Percentiles rank a stretch among this genome's conserved stretches.
These are phyloP conservation scores for Ramularia collo-cygni DNA, from an alignment of 2,329 filamentous ascomycete genomes.

Conservation along the genomic window DNA sequence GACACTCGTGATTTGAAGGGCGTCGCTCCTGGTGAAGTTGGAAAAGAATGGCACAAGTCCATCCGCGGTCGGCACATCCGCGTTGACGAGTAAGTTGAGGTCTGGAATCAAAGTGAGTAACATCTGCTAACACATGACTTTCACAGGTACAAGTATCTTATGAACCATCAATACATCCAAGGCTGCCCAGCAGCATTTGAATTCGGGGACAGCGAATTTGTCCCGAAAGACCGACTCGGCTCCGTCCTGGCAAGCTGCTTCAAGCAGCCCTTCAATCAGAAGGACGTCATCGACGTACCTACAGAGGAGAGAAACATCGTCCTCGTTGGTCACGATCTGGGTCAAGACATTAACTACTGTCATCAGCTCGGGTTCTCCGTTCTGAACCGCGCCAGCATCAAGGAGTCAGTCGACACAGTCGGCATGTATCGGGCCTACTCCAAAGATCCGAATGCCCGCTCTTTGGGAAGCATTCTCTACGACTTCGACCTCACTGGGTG, in stretches of 20 bases:
- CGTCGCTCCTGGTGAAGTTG: conserved; percentile 54
- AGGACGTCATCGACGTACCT: background rate
- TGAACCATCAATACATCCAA: conserved; percentile 61
- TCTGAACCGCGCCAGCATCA: conserved; percentile 46
- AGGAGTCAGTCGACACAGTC: conserved; percentile 56
- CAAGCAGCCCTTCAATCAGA: conserved; percentile 45
- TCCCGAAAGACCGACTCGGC: conserved; percentile 41
- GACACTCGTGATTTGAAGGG: conserved; percentile 58
- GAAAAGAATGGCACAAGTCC: conserved; percentile 57
- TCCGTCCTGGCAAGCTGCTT: conserved; percentile 49
- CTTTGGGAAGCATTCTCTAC: conserved; percentile 55
- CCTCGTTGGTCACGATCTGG: conserved; percentile 70
- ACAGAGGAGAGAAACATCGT: conserved; percentile 54
- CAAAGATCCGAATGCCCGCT: conserved; percentile 43
- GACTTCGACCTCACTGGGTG: conserved; percentile 59
- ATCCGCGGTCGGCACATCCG: conserved; percentile 71
- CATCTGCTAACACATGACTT: too few relatives aligned
- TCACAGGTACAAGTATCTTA: conserved; percentile 48
- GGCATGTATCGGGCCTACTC: conserved; percentile 60
- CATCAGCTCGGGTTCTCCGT: conserved; percentile 57
- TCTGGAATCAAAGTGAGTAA: too few relatives aligned
- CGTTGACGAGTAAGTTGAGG: conserved; percentile 68
- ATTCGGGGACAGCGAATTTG: conserved; percentile 60
- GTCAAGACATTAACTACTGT: conserved; percentile 63
- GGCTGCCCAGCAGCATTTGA: conserved; percentile 69